phyloP scores from a whole-genome alignment of 768 basidiomycete genomes.

The Mycena polygramma region DNA sequence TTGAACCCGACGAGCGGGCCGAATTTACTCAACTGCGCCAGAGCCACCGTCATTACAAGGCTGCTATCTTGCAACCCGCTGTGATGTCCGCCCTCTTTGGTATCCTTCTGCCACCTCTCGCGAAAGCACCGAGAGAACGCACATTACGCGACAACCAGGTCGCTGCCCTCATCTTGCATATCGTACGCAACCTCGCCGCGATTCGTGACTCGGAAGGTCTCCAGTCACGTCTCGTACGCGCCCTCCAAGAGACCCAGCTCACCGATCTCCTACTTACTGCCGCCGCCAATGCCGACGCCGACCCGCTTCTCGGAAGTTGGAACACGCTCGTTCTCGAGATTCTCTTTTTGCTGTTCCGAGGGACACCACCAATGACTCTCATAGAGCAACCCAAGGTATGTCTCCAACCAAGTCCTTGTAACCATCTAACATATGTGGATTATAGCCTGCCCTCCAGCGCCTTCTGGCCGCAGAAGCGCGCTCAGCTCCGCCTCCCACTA shows the following conservation, averaged over 20 bases:
- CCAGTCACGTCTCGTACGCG: constrained; percentile 35
- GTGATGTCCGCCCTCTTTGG: constrained; percentile 80
- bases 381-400: constrained; percentile 75
- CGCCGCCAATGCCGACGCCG: constrained; percentile 80
- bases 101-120: constrained; percentile 79
- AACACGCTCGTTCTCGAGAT: constrained; percentile 95
- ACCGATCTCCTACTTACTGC: constrained; percentile 61
- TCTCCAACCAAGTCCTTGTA: not conserved
- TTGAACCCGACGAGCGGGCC: constrained; percentile 81
- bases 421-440: not conserved
- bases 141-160: constrained; percentile 87
- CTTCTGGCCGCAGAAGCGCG: constrained; percentile 85
- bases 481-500: constrained; percentile 66
- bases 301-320: constrained; percentile 85
- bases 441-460: constrained; percentile 73
- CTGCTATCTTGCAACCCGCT: constrained; percentile 75
- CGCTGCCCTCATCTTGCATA: constrained; percentile 88
- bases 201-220: constrained; percentile 78
- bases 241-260: constrained; percentile 69
- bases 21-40: constrained; percentile 90
- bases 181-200: constrained; percentile 94
- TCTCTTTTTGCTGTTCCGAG: constrained; percentile 90
- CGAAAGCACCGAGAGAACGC: constrained; percentile 77
- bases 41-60: constrained; percentile 93
- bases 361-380: constrained; percentile 70